Base-by-base conservation (phyloP, 176 grass and related monocot genomes). In the Avena sativa region DNA sequence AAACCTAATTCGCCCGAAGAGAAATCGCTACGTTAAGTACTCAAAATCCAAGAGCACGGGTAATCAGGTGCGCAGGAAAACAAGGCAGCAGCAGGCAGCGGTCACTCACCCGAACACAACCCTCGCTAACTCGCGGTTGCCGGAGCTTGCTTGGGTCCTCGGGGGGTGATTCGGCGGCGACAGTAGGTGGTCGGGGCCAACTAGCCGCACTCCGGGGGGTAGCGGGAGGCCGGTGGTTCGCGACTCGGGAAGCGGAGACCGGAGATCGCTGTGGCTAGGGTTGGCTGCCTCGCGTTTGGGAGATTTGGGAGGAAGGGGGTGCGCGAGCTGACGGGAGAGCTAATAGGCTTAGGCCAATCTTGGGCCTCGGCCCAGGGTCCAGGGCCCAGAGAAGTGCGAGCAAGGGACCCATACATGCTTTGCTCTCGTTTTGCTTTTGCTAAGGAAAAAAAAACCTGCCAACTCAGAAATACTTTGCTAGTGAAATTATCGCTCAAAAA, bases 81-180 rank as follows among this genome's bases (percentile, higher is more conserved):
- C 2, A 20, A 34, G 36, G 34, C 32, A 19, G 74, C 48, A 3
- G 49, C 30, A 34, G 36, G 34, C 32, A 19, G 74, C 48, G 3
- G 49, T 52, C 15, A 76, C 74, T 76, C 48, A 76, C 73, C 73
- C 14, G 26, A 15, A 30, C 23, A 75, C 71, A 75, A 9, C 71
- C 46, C 71, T 75, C 25, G 71, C 71, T 23, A 74, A n/a, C 71
- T 74, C n/a, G 43, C 70, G 47, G 71, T 25, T 48, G 71, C 21
- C 12, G 71, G 5, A 51, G 73, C 73, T 23, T 76, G 73, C 25
- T 6, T 30, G 47, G 73, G 53, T 76, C 48, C 73, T 53, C 53
- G 72, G 48, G n/a, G 48, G 73, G 0, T 67, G 64, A 67, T 67
- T 67, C 28, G 15, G 74, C 74, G 48, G 25, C 49, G 73, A 49